phyloP scores from a whole-genome alignment of 352 stramenopile species.

The Pythium chondricola region DNA sequence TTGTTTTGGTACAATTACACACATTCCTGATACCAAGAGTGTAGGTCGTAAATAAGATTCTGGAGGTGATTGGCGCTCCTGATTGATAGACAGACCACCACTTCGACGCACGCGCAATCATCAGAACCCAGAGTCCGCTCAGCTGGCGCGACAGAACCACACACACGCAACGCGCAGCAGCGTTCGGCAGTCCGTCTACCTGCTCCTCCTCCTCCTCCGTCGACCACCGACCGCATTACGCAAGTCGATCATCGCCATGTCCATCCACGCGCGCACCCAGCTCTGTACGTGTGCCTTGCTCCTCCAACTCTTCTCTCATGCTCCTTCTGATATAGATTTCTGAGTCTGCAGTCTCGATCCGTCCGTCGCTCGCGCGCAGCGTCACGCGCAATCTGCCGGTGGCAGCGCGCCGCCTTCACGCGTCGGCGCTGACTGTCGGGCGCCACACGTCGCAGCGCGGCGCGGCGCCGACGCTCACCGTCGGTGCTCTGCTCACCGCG shows the following conservation, averaged over 20 bases:
- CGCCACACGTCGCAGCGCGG: slow-evolving; percentile 1
- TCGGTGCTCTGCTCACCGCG: slow-evolving; percentile 43
- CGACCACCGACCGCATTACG: neutral
- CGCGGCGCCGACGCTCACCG: slow-evolving; percentile 18
- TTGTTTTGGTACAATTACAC: slow-evolving; percentile 7
- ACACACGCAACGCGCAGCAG: no score
- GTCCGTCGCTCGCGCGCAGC: slow-evolving; percentile 10
- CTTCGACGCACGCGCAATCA: neutral
- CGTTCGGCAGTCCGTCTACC: neutral
- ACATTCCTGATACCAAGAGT: neutral
- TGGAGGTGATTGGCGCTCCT: neutral
- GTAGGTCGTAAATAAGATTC: slow-evolving; percentile 10
- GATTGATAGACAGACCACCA: neutral
- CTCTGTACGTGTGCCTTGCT: slow-evolving; percentile 26
- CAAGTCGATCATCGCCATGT: slow-evolving; percentile 9
- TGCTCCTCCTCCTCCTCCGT: neutral
- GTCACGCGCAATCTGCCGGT: slow-evolving; percentile 19
- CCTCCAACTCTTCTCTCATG: neutral
- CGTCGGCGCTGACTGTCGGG: slow-evolving; percentile 9
- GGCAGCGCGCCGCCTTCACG: slow-evolving; percentile 15
- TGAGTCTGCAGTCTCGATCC: slow-evolving; percentile 14
- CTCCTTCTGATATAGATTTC: no score
- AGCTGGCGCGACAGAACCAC: slow-evolving; percentile 17
- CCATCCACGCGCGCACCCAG: slow-evolving; percentile 43
- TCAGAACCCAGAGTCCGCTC: slow-evolving; percentile 5